Conservation (phyloP, 139 green algal genomes). For the Chara braunii region DNA sequence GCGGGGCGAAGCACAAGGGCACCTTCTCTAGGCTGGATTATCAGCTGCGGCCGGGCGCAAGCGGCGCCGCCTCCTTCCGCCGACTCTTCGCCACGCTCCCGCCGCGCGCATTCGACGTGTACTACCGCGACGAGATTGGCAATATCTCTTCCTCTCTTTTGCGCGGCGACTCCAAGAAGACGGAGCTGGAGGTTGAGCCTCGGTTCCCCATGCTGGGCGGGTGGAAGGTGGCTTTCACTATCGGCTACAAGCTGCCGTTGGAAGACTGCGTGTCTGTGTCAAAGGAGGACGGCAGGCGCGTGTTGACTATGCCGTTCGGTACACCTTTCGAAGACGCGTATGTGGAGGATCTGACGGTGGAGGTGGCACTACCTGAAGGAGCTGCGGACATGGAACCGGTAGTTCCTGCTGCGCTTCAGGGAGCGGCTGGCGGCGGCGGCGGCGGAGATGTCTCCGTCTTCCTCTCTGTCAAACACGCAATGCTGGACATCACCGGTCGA, state of each 20-base stretch:
- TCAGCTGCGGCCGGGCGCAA: slow-evolving; percentile 11
- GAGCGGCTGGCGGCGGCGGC: too few relatives aligned
- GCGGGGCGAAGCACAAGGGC: slow-evolving; percentile 53
- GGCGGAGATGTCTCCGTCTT: too few relatives aligned
- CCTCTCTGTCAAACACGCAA: too few relatives aligned
- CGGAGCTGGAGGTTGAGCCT: slow-evolving; percentile 52
- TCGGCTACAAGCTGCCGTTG: slow-evolving; percentile 70
- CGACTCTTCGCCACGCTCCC: slow-evolving; percentile 56
- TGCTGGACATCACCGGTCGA: slow-evolving; percentile 72
- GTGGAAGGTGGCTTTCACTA: slow-evolving; percentile 61
- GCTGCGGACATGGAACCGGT: too few relatives aligned
- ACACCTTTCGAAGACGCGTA: slow-evolving; percentile 41
- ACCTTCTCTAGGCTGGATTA: slow-evolving; percentile 46
- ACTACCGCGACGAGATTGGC: slow-evolving; percentile 80
- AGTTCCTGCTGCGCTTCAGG: too few relatives aligned
- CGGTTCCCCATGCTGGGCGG: slow-evolving; percentile 79
- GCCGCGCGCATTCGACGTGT: slow-evolving; percentile 51
- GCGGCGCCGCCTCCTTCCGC: slow-evolving; percentile 28
- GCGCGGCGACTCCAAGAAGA: neutral
- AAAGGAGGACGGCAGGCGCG: neutral
- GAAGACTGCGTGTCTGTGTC: too few relatives aligned
- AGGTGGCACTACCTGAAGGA: too few relatives aligned
- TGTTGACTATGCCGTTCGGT: slow-evolving; percentile 31
- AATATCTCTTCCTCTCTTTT: slow-evolving; percentile 73
- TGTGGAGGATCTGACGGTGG: slow-evolving; percentile 44